Percentiles rank a stretch among this genome's conserved stretches.
Evolutionary conservation across 768 basidiomycete genomes (phyloP).

Genomic region (Panaeolus cyanescens): DNA sequence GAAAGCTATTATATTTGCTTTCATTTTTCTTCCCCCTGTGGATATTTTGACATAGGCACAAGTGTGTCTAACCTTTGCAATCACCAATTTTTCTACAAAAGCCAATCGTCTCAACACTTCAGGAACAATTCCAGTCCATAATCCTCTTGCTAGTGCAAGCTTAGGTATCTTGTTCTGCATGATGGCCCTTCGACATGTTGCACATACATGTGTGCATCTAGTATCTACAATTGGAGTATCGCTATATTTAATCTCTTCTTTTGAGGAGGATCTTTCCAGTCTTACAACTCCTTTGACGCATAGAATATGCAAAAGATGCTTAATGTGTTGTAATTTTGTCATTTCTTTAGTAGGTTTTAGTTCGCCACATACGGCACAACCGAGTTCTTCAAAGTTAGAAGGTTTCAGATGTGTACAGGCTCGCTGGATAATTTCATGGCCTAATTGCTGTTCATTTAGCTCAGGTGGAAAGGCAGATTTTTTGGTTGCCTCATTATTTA

Average conservation of each 20-base stretch:
- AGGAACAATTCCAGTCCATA: slow-evolving; percentile 18
- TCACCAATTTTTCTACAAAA: slow-evolving; percentile 26
- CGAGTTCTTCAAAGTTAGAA: slow-evolving; percentile 22
- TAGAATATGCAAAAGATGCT: slow-evolving; percentile 9
- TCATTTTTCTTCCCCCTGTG: slow-evolving; percentile 25
- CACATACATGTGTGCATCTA: slow-evolving; percentile 10
- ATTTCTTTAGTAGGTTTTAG: slow-evolving; percentile 8
- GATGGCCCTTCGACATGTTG: slow-evolving; percentile 1
- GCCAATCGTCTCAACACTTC: slow-evolving; percentile 6
- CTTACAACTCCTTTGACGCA: slow-evolving; percentile 4
- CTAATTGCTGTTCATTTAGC: too few relatives aligned
- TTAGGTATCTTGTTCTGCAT: slow-evolving; percentile 7
- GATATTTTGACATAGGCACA: slow-evolving; percentile 22
- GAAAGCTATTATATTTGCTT: slow-evolving; percentile 22
- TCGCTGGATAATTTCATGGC: slow-evolving; percentile 1
- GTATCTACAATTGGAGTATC: slow-evolving; percentile 14
- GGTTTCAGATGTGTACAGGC: slow-evolving; percentile 3
- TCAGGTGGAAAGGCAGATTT: too few relatives aligned
- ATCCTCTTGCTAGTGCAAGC: slow-evolving; percentile 11
- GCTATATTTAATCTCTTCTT: slow-evolving; percentile 1
- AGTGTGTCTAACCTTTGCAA: slow-evolving; percentile 24
- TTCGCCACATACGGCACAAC: slow-evolving; percentile 33
- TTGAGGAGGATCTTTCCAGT: not conserved
- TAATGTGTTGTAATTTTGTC: slow-evolving; percentile 17
- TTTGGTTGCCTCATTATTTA: too few relatives aligned